Evolutionary conservation across 2,329 filamentous ascomycete genomes (phyloP), one percentile per base, ranked within the genome.

Genomic region (Phialophora macrospora): DNA sequence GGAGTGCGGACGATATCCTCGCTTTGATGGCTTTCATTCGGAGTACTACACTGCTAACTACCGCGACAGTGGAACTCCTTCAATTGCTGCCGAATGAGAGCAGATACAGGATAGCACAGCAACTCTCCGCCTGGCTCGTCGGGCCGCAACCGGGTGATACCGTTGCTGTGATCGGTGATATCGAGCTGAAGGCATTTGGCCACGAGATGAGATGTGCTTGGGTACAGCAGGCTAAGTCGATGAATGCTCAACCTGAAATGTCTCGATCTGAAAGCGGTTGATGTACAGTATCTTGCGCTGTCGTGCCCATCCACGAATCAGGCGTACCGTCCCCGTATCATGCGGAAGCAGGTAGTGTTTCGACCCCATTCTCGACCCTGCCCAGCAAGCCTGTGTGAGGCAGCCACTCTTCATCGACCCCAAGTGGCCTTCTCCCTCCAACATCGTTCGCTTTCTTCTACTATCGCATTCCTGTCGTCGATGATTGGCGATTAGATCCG

Each of bases 91-190:
- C 49, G 2, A 4, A 22, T 9, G 6, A 11, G 3, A 52, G 49
- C 24, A 28, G 22, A 26, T 52, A 52, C 49, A 22, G 11, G 12
- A 26, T 52, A 11, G 49, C 49, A 26, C 49, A 28, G 24, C 49
- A 52, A 22, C 49, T 52, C 24, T 52, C 49, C 8, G 49, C 49
- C 24, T 52, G 49, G 49, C 20, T 52, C n/a, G 17, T 52, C 24
- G 49, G 49, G 7, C 49, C 24, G 7, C 49, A 20, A 22, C 49
- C 49, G 28, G 49, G 22, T 28, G 22, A 52, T 20, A 52, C 12
- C 22, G 5, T 52, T 22, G 6, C 12, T 24, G 49, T 26, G 22
- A 8, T 52, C 49, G 6, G 24, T 14, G 49, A 52, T 8, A 22
- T 8, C n/a, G 49, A 52, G 49, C 24, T 52, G 20, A 7, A 24